Percentiles rank a stretch among this genome's conserved stretches.
Evolutionary conservation across 2,329 filamentous ascomycete genomes (phyloP).

Genomic region (Byssoonygena ceratinophila): DNA sequence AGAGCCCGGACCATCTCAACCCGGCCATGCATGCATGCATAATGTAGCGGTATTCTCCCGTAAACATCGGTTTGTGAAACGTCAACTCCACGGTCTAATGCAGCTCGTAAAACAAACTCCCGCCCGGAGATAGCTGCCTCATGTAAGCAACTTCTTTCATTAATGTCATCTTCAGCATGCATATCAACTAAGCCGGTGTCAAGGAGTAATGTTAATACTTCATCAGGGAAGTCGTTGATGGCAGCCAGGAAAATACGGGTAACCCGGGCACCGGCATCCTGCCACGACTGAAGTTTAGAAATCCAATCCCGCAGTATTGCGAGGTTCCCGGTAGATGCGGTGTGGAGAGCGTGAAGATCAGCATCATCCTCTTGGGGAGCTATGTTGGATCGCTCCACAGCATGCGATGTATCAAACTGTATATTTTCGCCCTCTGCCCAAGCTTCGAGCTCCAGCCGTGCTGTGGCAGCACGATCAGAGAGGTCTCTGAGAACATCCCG

Average conservation of each 20-base stretch:
- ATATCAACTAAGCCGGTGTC: slow-evolving; percentile 76
- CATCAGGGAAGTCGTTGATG: slow-evolving; percentile 71
- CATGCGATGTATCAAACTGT: slow-evolving; percentile 54
- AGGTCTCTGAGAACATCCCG: slow-evolving; percentile 91
- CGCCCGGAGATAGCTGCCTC: slow-evolving; percentile 94
- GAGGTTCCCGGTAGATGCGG: slow-evolving; percentile 67
- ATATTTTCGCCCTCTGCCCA: slow-evolving; percentile 96
- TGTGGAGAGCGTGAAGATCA: slow-evolving; percentile 73
- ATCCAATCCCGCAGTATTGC: slow-evolving; percentile 70
- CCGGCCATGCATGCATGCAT: slow-evolving; percentile 88
- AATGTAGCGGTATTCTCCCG: slow-evolving; percentile 83
- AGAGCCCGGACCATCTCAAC: slow-evolving; percentile 71
- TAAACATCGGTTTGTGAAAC: slow-evolving; percentile 81
- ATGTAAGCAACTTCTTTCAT: slow-evolving; percentile 90
- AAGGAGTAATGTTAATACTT: slow-evolving; percentile 64
- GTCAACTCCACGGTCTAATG: slow-evolving; percentile 64
- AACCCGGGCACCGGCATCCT: slow-evolving; percentile 60
- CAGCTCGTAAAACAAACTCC: slow-evolving; percentile 62
- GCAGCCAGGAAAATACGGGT: slow-evolving; percentile 85
- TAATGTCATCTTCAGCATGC: slow-evolving; percentile 94
- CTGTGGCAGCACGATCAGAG: slow-evolving; percentile 95
- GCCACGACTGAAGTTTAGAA: slow-evolving; percentile 53
- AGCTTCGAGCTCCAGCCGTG: slow-evolving; percentile 82
- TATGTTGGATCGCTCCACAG: slow-evolving; percentile 27
- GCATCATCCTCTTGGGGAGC: slow-evolving; percentile 76